Evolutionary conservation across 768 basidiomycete genomes (phyloP).

Genomic region (Kwoniella mangroviensis): DNA sequence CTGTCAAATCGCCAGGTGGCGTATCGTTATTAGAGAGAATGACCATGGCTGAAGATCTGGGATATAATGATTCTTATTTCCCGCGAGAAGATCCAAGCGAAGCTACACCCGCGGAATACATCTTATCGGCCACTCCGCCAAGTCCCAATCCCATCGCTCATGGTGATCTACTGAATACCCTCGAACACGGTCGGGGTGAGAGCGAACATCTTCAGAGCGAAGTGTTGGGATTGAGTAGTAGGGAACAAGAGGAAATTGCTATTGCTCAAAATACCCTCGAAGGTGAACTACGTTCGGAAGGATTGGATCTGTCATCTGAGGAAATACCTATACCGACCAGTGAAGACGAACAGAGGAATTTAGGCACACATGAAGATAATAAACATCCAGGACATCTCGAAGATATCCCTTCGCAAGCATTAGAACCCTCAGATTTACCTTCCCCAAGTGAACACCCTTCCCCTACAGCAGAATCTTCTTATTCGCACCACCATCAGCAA

Average conservation of each 20-base stretch:
- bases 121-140: constrained; percentile 57
- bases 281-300: constrained; percentile 13
- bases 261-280: constrained; percentile 20
- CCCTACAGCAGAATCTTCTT: background rate
- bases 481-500: background rate
- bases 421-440: constrained; percentile 38
- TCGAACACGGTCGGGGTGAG: constrained; percentile 30
- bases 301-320: constrained; percentile 13
- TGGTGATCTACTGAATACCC: constrained; percentile 21
- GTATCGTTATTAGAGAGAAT: constrained; percentile 71
- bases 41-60: constrained; percentile 86
- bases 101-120: constrained; percentile 67
- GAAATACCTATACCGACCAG: background rate
- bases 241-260: constrained; percentile 15
- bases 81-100: constrained; percentile 43
- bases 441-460: constrained; percentile 6
- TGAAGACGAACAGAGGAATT: background rate
- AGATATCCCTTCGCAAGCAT: constrained; percentile 44
- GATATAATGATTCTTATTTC: constrained; percentile 87
- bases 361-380: constrained; percentile 39
- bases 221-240: constrained; percentile 10
- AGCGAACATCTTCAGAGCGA: constrained; percentile 28
- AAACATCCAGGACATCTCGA: constrained; percentile 38
- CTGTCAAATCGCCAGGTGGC: constrained; percentile 62
- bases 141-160: constrained; percentile 21